Percentiles rank a stretch among this genome's conserved stretches.
Conservation (phyloP, 257 asterid species). For the Solanum chaucha region DNA sequence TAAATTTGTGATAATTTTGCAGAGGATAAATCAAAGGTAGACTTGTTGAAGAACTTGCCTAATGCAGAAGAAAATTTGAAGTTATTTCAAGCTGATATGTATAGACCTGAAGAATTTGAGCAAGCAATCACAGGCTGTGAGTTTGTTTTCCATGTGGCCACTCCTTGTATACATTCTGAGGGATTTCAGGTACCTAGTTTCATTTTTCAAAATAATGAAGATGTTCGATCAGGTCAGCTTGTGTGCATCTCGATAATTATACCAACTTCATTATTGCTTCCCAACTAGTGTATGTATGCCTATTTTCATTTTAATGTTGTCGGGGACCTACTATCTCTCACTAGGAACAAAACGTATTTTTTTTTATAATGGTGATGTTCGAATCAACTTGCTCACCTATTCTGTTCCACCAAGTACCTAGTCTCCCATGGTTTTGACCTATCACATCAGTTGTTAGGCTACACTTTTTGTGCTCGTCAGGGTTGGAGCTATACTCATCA, state of each 20-base stretch:
- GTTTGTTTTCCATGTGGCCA: conserved; percentile 18
- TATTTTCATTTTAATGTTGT: too few species aligned
- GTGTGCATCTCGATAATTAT: background rate
- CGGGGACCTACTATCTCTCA: too few species aligned
- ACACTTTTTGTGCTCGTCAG: background rate
- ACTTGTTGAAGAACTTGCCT: conserved; percentile 16
- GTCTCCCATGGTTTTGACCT: background rate
- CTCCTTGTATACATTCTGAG: conserved; percentile 7
- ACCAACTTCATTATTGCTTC: background rate
- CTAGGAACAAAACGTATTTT: too few species aligned
- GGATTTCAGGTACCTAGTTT: conserved; percentile 3
- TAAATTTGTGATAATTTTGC: background rate
- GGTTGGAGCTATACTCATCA: background rate
- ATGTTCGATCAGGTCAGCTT: background rate
- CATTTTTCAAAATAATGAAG: too few species aligned
- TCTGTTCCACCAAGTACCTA: background rate
- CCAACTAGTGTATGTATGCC: background rate
- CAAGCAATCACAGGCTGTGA: conserved; percentile 14
- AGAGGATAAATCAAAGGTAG: conserved; percentile 17
- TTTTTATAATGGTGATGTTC: too few species aligned
- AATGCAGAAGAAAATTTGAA: conserved; percentile 9
- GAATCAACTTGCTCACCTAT: too few species aligned
- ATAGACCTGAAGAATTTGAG: conserved; percentile 17
- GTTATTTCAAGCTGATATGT: conserved; percentile 21
- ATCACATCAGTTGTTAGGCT: background rate